Evolutionary conservation across 768 basidiomycete species (phyloP).

Genomic region (Floccularia luteovirens): DNA sequence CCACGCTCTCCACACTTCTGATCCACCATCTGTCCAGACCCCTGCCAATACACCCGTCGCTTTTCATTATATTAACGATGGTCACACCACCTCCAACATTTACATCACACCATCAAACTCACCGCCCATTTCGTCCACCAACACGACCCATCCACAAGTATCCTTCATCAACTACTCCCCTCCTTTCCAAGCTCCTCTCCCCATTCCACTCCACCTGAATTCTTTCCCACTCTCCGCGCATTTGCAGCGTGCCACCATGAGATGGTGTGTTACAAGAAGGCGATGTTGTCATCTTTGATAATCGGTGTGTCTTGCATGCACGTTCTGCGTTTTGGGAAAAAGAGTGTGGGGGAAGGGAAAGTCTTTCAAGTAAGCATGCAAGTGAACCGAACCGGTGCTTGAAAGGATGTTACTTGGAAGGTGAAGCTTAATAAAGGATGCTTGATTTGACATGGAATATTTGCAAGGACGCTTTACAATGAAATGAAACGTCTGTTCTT

Average conservation of each 20-base stretch:
- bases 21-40: constrained; percentile 46
- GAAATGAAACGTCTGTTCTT: too few species aligned
- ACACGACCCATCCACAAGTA: constrained; percentile 26
- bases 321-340: constrained; percentile 64
- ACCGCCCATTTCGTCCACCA: constrained; percentile 12
- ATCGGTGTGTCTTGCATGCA: constrained; percentile 83
- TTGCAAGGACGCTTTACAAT: too few species aligned
- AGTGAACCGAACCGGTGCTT: constrained; percentile 69
- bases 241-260: constrained; percentile 56
- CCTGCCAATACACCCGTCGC: constrained; percentile 63
- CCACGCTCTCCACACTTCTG: constrained; percentile 30
- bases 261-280: constrained; percentile 60
- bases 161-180: constrained; percentile 85
- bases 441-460: too few species aligned
- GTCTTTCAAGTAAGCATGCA: constrained; percentile 18
- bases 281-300: constrained; percentile 91
- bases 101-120: constrained; percentile 74
- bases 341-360: too few species aligned
- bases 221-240: constrained; percentile 53
- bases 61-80: constrained; percentile 90
- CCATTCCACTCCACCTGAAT: constrained; percentile 42
- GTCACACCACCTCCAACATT: constrained; percentile 69
- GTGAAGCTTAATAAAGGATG: too few species aligned
- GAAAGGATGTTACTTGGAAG: constrained; percentile 81
- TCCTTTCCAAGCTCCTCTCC: constrained; percentile 86